phyloP scores from a whole-genome alignment of 352 stramenopile species.

The Pythium plurisporium region DNA sequence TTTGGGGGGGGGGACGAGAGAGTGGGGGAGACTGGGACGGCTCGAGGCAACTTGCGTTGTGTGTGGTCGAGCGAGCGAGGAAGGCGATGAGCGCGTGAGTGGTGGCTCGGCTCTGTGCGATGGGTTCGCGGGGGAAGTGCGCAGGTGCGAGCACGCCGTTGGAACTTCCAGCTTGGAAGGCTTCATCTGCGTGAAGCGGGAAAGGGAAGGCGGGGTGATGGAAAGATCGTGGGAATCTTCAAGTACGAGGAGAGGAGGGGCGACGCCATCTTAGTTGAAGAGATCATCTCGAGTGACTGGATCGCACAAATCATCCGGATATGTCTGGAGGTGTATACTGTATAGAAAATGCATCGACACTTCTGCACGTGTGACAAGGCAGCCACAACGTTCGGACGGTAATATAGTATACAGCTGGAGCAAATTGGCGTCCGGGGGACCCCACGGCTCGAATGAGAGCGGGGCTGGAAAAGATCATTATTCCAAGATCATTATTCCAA shows the following conservation, averaged over 20 bases:
- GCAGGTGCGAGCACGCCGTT: slow-evolving; percentile 5
- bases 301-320: slow-evolving; percentile 17
- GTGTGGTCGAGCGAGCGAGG: not conserved
- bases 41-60: slow-evolving; percentile 18
- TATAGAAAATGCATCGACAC: not conserved
- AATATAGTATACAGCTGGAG: not conserved
- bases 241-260: not conserved
- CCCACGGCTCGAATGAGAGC: too few species aligned
- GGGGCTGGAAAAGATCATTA: too few species aligned
- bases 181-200: not conserved
- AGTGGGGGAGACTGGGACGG: not conserved
- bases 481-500: too few species aligned
- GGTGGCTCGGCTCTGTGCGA: slow-evolving; percentile 21
- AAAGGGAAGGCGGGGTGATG: slow-evolving; percentile 11
- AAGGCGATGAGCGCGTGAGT: not conserved
- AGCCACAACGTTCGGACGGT: not conserved
- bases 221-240: not conserved
- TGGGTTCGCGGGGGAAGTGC: slow-evolving; percentile 18
- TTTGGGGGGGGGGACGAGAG: not conserved
- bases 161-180: too few species aligned
- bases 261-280: slow-evolving; percentile 16
- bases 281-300: slow-evolving; percentile 10
- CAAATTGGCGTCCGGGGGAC: too few species aligned
- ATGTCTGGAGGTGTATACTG: not conserved
- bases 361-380: not conserved